phyloP scores from a whole-genome alignment of 2,329 filamentous ascomycete genomes.

The Colletotrichum sp. region DNA sequence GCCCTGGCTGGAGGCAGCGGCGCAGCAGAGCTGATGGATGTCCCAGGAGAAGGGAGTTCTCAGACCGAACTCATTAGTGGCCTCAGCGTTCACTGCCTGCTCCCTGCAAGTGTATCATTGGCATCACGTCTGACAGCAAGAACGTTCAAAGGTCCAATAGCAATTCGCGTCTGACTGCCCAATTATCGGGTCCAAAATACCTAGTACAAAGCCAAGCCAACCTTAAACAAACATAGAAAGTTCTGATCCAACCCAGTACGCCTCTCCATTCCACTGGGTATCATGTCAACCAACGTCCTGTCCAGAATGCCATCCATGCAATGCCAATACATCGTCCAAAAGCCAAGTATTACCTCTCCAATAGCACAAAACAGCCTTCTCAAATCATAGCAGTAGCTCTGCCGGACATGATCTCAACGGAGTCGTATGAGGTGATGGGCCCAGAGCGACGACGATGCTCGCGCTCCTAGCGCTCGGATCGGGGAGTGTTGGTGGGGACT shows the following conservation, averaged over 20 bases:
- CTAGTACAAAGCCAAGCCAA: not conserved
- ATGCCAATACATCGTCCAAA: not conserved
- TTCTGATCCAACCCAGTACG: not conserved
- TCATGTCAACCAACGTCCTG: not conserved
- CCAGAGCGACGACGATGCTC: not conserved
- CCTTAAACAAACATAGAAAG: not conserved
- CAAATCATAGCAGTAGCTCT: not conserved
- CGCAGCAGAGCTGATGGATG: too few species aligned
- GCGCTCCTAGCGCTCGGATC: not conserved
- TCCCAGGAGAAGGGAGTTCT: too few species aligned
- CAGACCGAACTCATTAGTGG: too few species aligned
- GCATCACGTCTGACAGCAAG: too few species aligned
- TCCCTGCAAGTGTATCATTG: too few species aligned
- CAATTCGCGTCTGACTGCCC: not conserved
- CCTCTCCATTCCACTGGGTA: not conserved
- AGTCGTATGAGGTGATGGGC: not conserved
- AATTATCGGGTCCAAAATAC: not conserved
- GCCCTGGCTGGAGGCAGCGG: too few species aligned
- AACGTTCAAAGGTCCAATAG: not conserved
- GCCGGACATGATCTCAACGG: not conserved
- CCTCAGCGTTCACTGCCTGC: too few species aligned
- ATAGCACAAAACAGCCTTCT: not conserved
- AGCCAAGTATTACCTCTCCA: not conserved
- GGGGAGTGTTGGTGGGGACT: not conserved
- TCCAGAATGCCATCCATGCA: not conserved